phyloP scores from a whole-genome alignment of 371 early-diverging fungal genomes.

The Mortierella sp. region DNA sequence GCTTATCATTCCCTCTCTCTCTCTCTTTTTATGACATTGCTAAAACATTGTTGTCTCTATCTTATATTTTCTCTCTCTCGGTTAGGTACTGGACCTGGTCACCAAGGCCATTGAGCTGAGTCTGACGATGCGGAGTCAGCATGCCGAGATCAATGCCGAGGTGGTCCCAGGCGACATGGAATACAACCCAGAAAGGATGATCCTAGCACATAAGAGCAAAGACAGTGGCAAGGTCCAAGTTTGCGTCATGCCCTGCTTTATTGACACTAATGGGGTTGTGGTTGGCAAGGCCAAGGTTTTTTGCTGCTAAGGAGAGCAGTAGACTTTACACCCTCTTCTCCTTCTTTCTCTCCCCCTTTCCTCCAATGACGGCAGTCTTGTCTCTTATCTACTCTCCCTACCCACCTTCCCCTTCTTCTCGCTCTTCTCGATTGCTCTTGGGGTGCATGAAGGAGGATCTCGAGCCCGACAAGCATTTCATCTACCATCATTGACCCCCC shows the following conservation, averaged over 20 bases:
- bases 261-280: slow-evolving; percentile 48
- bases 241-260: slow-evolving; percentile 52
- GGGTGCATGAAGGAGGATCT: no score
- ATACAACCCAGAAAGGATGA: slow-evolving; percentile 43
- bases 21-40: not conserved
- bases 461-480: not conserved
- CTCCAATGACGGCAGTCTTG: not conserved
- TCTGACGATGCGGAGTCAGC: slow-evolving; percentile 51
- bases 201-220: slow-evolving; percentile 52
- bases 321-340: not conserved
- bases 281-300: slow-evolving; percentile 53
- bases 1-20: not conserved
- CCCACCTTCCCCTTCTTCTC: not conserved
- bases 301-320: slow-evolving; percentile 24
- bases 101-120: slow-evolving; percentile 48
- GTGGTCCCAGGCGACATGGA: slow-evolving; percentile 25
- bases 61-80: not conserved
- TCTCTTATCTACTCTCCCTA: not conserved
- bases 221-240: slow-evolving; percentile 52
- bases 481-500: no score
- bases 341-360: not conserved
- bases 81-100: slow-evolving; percentile 44
- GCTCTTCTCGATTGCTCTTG: not conserved
- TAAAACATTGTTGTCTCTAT: not conserved
- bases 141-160: slow-evolving; percentile 37